phyloP scores from a whole-genome alignment of 495 filamentous ascomycete species.

The Stereocaulon alpinum region DNA sequence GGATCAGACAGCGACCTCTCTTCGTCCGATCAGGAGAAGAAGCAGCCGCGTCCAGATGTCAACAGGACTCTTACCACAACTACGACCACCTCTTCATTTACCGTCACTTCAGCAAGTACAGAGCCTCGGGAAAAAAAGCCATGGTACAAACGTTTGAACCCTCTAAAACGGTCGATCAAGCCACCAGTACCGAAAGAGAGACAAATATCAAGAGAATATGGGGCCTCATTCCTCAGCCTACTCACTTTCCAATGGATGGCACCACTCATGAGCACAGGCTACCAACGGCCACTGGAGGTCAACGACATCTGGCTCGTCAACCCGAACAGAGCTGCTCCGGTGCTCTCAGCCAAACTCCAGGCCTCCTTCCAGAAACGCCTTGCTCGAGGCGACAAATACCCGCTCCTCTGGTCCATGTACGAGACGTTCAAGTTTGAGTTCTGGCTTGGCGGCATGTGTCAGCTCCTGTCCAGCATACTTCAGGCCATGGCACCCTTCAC shows the following conservation, averaged over 20 bases:
- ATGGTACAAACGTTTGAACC: constrained; percentile 48
- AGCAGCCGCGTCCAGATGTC: background rate
- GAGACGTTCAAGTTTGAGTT: constrained; percentile 85
- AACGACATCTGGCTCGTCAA: constrained; percentile 86
- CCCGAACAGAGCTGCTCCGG: constrained; percentile 59
- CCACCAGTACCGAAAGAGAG: constrained; percentile 47
- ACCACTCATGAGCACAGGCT: constrained; percentile 61
- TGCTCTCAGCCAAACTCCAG: constrained; percentile 52
- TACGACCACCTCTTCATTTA: constrained; percentile 21
- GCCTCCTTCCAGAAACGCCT: constrained; percentile 57
- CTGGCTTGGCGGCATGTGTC: constrained; percentile 66
- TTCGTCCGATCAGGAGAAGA: constrained; percentile 10
- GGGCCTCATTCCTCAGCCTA: constrained; percentile 42
- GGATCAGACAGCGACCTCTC: constrained; percentile 19
- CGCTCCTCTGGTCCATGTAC: constrained; percentile 70
- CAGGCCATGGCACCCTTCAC: constrained; percentile 67
- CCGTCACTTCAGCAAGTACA: constrained; percentile 1
- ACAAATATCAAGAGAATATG: constrained; percentile 40
- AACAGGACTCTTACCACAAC: constrained; percentile 19
- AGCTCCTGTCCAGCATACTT: constrained; percentile 58
- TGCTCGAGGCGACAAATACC: constrained; percentile 56
- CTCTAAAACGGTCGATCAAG: constrained; percentile 38
- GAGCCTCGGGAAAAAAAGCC: constrained; percentile 26
- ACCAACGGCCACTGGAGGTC: constrained; percentile 70
- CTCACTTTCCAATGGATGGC: constrained; percentile 52